Base-by-base conservation (phyloP, 352 stramenopile genomes). In the Phytophthora nicotianae region DNA sequence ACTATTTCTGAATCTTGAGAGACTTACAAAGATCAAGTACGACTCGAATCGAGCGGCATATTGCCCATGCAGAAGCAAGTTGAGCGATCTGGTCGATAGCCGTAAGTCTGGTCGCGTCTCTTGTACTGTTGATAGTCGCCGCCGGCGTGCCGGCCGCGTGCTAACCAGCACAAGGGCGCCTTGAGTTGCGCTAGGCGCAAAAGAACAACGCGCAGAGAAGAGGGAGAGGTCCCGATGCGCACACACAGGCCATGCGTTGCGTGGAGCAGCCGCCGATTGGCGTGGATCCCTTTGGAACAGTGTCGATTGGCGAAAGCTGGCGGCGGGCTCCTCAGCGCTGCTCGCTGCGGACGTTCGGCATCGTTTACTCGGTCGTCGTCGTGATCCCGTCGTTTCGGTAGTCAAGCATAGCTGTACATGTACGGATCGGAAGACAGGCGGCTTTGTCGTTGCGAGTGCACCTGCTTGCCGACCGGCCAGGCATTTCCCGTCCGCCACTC, bases 81-180 rank as follows among this genome's bases (percentile, higher is more conserved):
- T 55, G 46, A 24, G 56, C 46, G 53, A 63, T 58, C 37, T 41
- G 38, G 16, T 35, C 33, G 52, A 68, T 21, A 62, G 58, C 23
- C 38, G 29, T 9, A 35, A 35, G 29, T 13, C 9, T 3, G 13
- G 29, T 17, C 46, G 27, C 21, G 19, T 68, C 43, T 70, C 55
- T 65, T 35, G 49, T 45, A 42, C 62, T 62, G 50, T 66, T 62
- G 49, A 37, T 71, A 71, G 63, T 71, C 63, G 63, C 58, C 63
- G 43, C n/a, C 13, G 38, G 63, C 58, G 67, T 71, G 63, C 58
- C 63, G 43, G 20, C 13, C 45, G 63, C 58, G 67, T 71, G 45
- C 57, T 71, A 71, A 62, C 63, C 63, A 71, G 50, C 43, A 29
- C 62, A 49, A 62, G 62, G 53, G 6, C 46, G n/a, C 14, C 32